Percentiles rank a stretch among this genome's conserved stretches.
Evolutionary conservation across 2,329 filamentous ascomycete genomes (phyloP).

Genomic region (Tolypocladium inflatum): DNA sequence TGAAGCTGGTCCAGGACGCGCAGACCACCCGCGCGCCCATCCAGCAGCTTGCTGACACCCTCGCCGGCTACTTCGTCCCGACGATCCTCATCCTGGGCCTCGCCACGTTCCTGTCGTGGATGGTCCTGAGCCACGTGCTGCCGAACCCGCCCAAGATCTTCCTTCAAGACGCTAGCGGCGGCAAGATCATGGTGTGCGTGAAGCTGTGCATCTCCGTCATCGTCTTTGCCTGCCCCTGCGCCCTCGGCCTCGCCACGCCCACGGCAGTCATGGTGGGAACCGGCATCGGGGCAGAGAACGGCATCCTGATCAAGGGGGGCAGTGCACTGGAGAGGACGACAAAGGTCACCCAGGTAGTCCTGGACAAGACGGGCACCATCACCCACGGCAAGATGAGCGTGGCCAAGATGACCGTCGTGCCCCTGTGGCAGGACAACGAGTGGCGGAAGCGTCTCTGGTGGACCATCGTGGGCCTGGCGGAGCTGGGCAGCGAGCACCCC

Average conservation of each 20-base stretch:
- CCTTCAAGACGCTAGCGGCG: constrained; percentile 67
- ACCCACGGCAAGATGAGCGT: constrained; percentile 96
- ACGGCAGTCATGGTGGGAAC: constrained; percentile 99
- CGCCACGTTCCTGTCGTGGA: constrained; percentile 82
- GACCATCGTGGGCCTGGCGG: constrained; percentile 89
- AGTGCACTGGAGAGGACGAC: constrained; percentile 85
- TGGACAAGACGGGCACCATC: constrained; percentile 94
- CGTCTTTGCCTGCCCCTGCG: constrained; percentile 95
- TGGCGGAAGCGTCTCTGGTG: constrained; percentile 76
- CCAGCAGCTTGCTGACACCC: constrained; percentile 79
- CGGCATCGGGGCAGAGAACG: constrained; percentile 89
- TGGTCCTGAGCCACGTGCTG: constrained; percentile 84
- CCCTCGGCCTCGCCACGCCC: constrained; percentile 88
- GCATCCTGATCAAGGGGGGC: constrained; percentile 95
- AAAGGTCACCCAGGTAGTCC: constrained; percentile 78
- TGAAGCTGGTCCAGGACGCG: constrained; percentile 94
- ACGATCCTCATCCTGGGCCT: constrained; percentile 77
- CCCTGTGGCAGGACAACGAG: constrained; percentile 60
- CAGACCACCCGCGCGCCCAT: constrained; percentile 93
- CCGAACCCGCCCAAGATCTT: constrained; percentile 84
- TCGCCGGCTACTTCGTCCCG: constrained; percentile 92
- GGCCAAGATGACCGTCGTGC: constrained; percentile 56
- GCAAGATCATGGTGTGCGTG: constrained; percentile 90
- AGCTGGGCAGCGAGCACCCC: constrained; percentile 92
- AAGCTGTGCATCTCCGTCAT: constrained; percentile 98